A percentile compares a stretch with the other conserved stretches of the same genome.
Conservation (phyloP, 257 asterid species). For the Solanum sitiens region DNA sequence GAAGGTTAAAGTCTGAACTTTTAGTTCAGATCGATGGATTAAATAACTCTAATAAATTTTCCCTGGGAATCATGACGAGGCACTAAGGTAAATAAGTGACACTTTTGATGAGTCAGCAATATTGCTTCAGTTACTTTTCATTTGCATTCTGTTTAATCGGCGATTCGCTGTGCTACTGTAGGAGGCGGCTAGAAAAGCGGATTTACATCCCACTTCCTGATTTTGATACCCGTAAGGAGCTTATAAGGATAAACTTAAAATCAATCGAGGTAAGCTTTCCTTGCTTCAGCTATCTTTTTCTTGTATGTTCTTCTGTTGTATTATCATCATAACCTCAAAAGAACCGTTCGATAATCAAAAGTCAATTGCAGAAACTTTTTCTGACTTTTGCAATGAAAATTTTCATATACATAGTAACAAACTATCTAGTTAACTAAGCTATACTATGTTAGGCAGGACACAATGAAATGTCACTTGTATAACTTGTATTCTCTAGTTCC, state of each 20-base stretch:
- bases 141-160: background rate
- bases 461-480: too few species aligned
- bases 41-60: background rate
- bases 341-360: too few species aligned
- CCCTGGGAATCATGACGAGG: too few species aligned
- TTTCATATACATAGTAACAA: too few species aligned
- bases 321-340: too few species aligned
- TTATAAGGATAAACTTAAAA: conserved; percentile 72
- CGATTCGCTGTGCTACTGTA: conserved; percentile 12
- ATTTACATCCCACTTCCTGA: conserved; percentile 81
- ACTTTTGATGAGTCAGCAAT: conserved; percentile 92
- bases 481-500: too few species aligned
- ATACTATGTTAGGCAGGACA: too few species aligned
- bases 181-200: conserved; percentile 93
- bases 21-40: conserved; percentile 92
- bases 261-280: conserved; percentile 53
- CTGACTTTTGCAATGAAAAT: too few species aligned
- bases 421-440: too few species aligned
- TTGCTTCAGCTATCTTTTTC: too few species aligned
- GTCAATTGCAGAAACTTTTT: too few species aligned
- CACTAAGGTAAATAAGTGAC: conserved; percentile 18
- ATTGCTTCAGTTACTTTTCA: background rate
- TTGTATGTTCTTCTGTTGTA: too few species aligned
- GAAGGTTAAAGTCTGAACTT: conserved; percentile 87
- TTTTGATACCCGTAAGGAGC: conserved; percentile 80